Percentiles rank a stretch among this genome's conserved stretches.
phyloP scores from a whole-genome alignment of 148 eudicot species.

The Rhododendron ovatum region DNA sequence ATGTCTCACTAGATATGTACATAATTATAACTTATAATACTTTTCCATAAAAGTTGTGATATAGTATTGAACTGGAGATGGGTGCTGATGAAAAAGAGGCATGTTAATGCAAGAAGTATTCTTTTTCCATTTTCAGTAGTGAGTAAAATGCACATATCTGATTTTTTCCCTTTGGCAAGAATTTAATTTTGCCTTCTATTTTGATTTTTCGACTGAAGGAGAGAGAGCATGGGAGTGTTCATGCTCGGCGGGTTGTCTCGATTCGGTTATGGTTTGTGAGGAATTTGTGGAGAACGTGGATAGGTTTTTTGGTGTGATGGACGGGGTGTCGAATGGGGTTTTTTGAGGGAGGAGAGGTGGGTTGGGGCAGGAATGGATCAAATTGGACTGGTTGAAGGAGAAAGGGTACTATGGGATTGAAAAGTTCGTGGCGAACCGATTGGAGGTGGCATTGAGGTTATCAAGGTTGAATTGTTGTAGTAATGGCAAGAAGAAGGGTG shows the following conservation, averaged over 20 bases:
- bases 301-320: conserved; percentile 55
- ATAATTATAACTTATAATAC: no score
- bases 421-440: conserved; percentile 70
- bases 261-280: conserved; percentile 59
- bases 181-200: no score
- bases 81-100: no score
- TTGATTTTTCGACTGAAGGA: conserved; percentile 24
- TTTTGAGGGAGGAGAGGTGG: conserved; percentile 57
- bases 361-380: conserved; percentile 66
- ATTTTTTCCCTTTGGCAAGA: no score
- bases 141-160: no score
- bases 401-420: conserved; percentile 82
- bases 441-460: conserved; percentile 77
- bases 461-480: conserved; percentile 65
- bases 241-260: conserved; percentile 25
- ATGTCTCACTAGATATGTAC: no score
- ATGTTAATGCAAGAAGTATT: no score
- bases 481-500: conserved; percentile 79
- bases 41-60: no score
- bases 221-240: conserved; percentile 11
- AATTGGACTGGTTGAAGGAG: conserved; percentile 80
- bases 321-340: conserved; percentile 46
- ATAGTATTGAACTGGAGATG: no score
- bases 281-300: conserved; percentile 25
- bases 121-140: no score